Evolutionary conservation across 345 rosid species (phyloP).

Genomic region (Rhodamnia rubescens): DNA sequence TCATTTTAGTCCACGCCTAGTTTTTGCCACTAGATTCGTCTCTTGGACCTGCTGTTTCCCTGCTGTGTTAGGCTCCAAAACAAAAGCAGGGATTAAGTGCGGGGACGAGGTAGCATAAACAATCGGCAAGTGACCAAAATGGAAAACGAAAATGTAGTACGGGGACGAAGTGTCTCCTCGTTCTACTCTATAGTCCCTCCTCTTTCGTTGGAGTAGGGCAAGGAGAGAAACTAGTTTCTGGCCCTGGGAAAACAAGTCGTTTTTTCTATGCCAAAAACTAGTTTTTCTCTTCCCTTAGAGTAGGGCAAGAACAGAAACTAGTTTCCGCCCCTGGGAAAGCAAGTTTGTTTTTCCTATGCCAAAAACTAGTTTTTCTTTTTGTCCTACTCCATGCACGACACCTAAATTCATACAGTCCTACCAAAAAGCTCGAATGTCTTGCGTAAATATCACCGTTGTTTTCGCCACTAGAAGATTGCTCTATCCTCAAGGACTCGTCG

Average conservation of each 20-base stretch:
- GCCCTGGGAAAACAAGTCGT: not conserved
- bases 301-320: not conserved
- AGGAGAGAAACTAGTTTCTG: not conserved
- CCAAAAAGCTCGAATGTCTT: not conserved
- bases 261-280: too few relatives aligned
- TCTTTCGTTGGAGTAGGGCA: not conserved
- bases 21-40: not conserved
- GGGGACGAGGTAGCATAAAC: not conserved
- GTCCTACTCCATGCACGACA: not conserved
- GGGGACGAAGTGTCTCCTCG: too few relatives aligned
- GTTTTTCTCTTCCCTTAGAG: not conserved
- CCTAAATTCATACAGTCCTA: not conserved
- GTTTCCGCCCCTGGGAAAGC: not conserved
- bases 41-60: not conserved
- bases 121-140: fast-evolving
- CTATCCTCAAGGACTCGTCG: not conserved
- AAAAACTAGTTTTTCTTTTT: not conserved
- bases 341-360: not conserved
- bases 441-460: not conserved
- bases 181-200: not conserved
- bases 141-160: not conserved
- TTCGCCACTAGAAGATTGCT: not conserved
- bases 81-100: not conserved
- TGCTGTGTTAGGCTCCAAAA: not conserved
- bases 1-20: not conserved